Percentiles rank a stretch among this genome's conserved stretches.
These are phyloP conservation scores for Petasospora fabianii DNA, from an alignment of 1,139 yeast genomes.

Conservation along the genomic window DNA sequence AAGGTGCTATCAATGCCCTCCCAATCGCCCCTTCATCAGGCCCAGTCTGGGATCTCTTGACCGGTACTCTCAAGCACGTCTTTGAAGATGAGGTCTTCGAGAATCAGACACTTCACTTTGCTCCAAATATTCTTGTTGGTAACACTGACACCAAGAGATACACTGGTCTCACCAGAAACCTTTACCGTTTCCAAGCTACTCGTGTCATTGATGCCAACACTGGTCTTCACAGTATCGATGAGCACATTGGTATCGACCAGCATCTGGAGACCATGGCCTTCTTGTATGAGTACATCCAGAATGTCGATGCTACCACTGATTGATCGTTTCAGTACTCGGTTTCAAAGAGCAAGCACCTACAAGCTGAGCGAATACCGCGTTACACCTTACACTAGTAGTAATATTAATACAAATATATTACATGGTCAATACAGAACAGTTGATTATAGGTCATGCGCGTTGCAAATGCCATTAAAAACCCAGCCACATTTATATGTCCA, in stretches of 20 bases:
- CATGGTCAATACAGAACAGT: too few species aligned
- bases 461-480: too few species aligned
- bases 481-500: not conserved
- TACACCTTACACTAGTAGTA: too few species aligned
- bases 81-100: constrained; percentile 39
- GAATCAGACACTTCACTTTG: constrained; percentile 19
- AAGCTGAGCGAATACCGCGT: not conserved
- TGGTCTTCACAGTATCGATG: constrained; percentile 57
- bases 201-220: constrained; percentile 24
- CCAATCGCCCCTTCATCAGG: constrained; percentile 43
- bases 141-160: constrained; percentile 64
- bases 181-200: constrained; percentile 42
- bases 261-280: constrained; percentile 51
- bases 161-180: constrained; percentile 53
- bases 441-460: too few species aligned
- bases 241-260: constrained; percentile 42
- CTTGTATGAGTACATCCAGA: constrained; percentile 41
- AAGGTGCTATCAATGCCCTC: constrained; percentile 12
- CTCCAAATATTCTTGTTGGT: constrained; percentile 43
- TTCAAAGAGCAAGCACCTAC: not conserved
- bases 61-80: constrained; percentile 55
- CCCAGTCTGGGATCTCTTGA: constrained; percentile 48
- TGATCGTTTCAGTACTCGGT: not conserved
- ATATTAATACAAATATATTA: too few species aligned
- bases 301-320: constrained; percentile 16